Evolutionary conservation across 371 early-diverging fungal species (phyloP).

Genomic region (Rhizomucor pusillus): DNA sequence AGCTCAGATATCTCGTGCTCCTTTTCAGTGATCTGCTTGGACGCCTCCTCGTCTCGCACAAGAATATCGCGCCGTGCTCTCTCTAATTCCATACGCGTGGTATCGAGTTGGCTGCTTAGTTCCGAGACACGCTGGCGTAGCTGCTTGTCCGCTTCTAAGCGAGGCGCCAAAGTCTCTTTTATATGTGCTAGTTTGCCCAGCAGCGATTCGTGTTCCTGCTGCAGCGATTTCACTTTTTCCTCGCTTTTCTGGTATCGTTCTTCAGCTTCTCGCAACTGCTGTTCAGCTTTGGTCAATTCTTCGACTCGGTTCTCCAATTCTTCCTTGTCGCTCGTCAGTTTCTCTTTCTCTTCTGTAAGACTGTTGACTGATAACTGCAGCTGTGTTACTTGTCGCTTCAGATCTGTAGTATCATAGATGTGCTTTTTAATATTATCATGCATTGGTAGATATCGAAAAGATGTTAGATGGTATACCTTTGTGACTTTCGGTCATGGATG

Average conservation of each 20-base stretch:
- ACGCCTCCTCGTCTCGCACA: slow-evolving; percentile 26
- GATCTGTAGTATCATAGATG: slow-evolving; percentile 16
- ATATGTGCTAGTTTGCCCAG: slow-evolving; percentile 35
- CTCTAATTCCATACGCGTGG: slow-evolving; percentile 15
- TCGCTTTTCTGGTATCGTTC: slow-evolving; percentile 14
- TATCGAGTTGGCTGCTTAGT: slow-evolving; percentile 24
- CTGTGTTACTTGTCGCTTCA: slow-evolving; percentile 40
- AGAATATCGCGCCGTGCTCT: slow-evolving; percentile 23
- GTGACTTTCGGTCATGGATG: not conserved
- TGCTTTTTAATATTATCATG: too few relatives aligned
- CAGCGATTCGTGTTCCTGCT: slow-evolving; percentile 39
- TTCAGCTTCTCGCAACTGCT: slow-evolving; percentile 15
- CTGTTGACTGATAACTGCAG: slow-evolving; percentile 34
- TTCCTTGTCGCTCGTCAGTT: slow-evolving; percentile 30
- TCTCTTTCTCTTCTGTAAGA: slow-evolving; percentile 36
- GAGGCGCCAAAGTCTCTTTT: slow-evolving; percentile 39
- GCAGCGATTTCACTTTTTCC: slow-evolving; percentile 26
- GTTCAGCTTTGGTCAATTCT: slow-evolving; percentile 4
- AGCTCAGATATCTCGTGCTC: slow-evolving; percentile 33
- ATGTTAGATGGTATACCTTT: slow-evolving; percentile 11
- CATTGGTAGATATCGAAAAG: too few relatives aligned
- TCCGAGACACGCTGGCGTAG: slow-evolving; percentile 28
- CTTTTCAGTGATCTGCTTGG: slow-evolving; percentile 17
- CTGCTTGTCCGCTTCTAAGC: slow-evolving; percentile 43
- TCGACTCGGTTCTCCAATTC: slow-evolving; percentile 14